Percentiles rank a stretch among this genome's conserved stretches.
phyloP scores from a whole-genome alignment of 352 stramenopile genomes.

The Pythium aquatile region DNA sequence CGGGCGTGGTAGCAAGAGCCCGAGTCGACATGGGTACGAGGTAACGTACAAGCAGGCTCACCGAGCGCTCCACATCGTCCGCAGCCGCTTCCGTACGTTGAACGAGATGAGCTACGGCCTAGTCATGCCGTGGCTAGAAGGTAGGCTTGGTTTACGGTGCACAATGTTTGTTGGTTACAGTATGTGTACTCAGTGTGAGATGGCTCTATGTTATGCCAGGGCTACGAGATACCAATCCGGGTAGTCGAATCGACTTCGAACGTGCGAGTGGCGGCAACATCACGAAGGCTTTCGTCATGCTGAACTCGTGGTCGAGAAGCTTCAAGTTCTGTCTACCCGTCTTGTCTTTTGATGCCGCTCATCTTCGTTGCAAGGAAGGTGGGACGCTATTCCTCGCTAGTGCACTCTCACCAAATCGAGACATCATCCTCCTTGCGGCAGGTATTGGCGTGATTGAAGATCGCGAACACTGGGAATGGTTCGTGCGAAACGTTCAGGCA shows the following conservation, averaged over 20 bases:
- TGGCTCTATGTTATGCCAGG: background rate
- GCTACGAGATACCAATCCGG: slow-evolving; percentile 11
- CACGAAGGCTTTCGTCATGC: background rate
- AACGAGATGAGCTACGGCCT: slow-evolving; percentile 12
- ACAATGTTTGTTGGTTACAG: background rate
- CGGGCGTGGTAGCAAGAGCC: slow-evolving; percentile 5
- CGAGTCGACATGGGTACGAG: slow-evolving; percentile 11
- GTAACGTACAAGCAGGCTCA: slow-evolving; percentile 14
- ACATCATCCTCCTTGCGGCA: slow-evolving; percentile 13
- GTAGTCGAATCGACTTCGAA: slow-evolving; percentile 8
- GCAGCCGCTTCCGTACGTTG: background rate
- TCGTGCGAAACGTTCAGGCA: background rate
- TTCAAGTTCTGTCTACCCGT: slow-evolving; percentile 15
- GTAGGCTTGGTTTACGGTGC: slow-evolving; percentile 1
- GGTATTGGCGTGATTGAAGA: slow-evolving; percentile 18
- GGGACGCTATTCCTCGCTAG: slow-evolving; percentile 9
- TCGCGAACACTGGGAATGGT: slow-evolving; percentile 21
- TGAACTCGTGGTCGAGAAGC: slow-evolving; percentile 13
- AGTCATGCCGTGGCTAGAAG: slow-evolving; percentile 13
- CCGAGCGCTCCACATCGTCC: background rate
- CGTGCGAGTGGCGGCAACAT: background rate
- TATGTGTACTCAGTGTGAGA: background rate
- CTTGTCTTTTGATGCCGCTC: slow-evolving; percentile 4
- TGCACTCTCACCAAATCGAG: slow-evolving; percentile 8
- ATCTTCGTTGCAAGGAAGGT: slow-evolving; percentile 8